Conservation (phyloP, 1,139 yeast species). For the Taphrina flavorubra region DNA sequence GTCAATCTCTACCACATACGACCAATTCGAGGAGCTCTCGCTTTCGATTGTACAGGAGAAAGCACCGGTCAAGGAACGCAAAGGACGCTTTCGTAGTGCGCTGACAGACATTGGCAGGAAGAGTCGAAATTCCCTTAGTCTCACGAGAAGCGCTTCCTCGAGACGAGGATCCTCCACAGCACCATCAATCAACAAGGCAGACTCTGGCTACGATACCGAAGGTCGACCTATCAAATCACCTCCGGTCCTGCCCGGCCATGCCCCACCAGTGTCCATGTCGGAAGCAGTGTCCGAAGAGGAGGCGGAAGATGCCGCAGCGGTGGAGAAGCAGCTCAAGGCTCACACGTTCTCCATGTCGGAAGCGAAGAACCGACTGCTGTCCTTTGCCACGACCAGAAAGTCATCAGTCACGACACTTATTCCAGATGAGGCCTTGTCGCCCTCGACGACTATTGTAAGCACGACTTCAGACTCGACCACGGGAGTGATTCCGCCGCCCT, state of each 20-base stretch:
- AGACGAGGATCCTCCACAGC: constrained; percentile 22
- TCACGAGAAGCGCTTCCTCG: constrained; percentile 18
- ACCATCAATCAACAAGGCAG: neutral
- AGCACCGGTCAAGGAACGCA: constrained; percentile 19
- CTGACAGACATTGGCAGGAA: constrained; percentile 33
- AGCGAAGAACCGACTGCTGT: constrained; percentile 32
- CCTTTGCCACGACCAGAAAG: constrained; percentile 31
- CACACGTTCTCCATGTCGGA: constrained; percentile 32
- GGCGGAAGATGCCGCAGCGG: constrained; percentile 15
- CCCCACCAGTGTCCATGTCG: constrained; percentile 20
- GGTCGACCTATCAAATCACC: neutral
- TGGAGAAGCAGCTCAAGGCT: constrained; percentile 24
- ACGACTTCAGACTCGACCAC: neutral
- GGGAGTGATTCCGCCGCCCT: constrained; percentile 21
- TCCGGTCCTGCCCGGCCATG: neutral
- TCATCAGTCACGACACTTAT: neutral
- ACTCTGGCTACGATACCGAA: constrained; percentile 3
- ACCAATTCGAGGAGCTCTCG: constrained; percentile 43
- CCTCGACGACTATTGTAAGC: neutral
- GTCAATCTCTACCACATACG: constrained; percentile 41
- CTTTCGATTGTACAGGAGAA: constrained; percentile 37
- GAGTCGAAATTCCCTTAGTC: constrained; percentile 20
- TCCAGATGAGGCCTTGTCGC: constrained; percentile 11
- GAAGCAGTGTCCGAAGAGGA: constrained; percentile 40
- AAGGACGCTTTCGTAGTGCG: constrained; percentile 36